Evolutionary conservation across 2,329 filamentous ascomycete genomes (phyloP), one percentile per base, ranked within the genome.

Genomic region (Podosphaera fusca): DNA sequence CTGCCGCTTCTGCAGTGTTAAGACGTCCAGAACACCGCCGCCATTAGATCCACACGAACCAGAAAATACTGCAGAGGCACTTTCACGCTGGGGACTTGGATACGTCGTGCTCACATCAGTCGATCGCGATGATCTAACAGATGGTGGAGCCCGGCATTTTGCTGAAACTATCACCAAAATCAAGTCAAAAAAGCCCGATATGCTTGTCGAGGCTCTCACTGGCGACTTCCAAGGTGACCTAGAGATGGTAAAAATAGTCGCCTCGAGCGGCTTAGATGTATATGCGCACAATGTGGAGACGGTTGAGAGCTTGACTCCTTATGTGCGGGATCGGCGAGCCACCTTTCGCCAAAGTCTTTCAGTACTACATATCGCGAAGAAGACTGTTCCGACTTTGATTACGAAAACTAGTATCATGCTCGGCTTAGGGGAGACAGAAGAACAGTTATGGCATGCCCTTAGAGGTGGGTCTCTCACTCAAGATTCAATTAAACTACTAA

Each of bases 331-430:
- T 68, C 80, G 90, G 54, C 77, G 90, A 59, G 92, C 92, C 0
- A 94, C 81, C 4, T 98, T 95, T 73, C 74, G 84, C 63, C 87
- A 94, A 73, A 92, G 84, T 60, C 70, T 96, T 60, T 74, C 74
- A 36, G 89, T 98, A 6, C 72, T 98, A 59, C 76, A 81, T 58
- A 81, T 85, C 42, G 92, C 85, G 35, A 96, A 98, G 75, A 76
- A 80, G 59, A 80, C 84, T 1, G 80, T 78, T 58, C 75, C 76
- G 57, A 78, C 78, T 2, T 77, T 96, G 59, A 94, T 98, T 65
- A 98, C 92, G n/a, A 98, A 98, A 77, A 96, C 92, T 0, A 95
- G 87, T 63, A 80, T 98, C 61, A 98, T 98, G 92, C 76, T 98
- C 31, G 92, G 92, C 3, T 72, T 98, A 4, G 92, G 92, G 10